Conservation (phyloP, 148 eudicot species). For the Chenopodium album region DNA sequence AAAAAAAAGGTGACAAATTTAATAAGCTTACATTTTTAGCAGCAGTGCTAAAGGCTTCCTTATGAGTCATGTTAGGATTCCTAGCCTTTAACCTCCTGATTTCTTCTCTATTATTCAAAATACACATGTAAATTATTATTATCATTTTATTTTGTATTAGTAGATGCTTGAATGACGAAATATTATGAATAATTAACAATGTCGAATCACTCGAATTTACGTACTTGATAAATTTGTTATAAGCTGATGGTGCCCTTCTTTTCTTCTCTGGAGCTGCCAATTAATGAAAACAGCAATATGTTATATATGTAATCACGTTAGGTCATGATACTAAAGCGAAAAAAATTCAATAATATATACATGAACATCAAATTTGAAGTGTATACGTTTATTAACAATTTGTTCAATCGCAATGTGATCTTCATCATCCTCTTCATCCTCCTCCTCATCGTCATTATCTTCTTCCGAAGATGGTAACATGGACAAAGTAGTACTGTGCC, state of each 20-base stretch:
- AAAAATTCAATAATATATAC: no score
- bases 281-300: background rate
- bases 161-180: background rate
- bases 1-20: background rate
- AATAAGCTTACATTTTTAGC: slow-evolving; percentile 70
- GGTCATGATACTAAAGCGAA: no score
- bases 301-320: no score
- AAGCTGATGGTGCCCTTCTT: slow-evolving; percentile 84
- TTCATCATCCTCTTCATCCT: slow-evolving; percentile 46
- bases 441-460: slow-evolving; percentile 26
- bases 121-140: background rate
- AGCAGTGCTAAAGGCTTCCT: slow-evolving; percentile 96
- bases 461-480: slow-evolving; percentile 44
- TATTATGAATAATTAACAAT: background rate
- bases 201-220: slow-evolving; percentile 28
- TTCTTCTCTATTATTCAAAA: slow-evolving; percentile 54
- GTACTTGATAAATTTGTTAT: slow-evolving; percentile 83
- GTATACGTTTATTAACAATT: slow-evolving; percentile 61
- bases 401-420: slow-evolving; percentile 35
- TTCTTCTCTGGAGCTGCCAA: slow-evolving; percentile 85
- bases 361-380: background rate
- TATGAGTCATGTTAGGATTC: slow-evolving; percentile 78
- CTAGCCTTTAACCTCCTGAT: slow-evolving; percentile 71
- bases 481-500: slow-evolving; percentile 34
- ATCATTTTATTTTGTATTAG: background rate